Base-by-base conservation (phyloP, 495 filamentous ascomycete genomes). In the Annulohypoxylon bovei region DNA sequence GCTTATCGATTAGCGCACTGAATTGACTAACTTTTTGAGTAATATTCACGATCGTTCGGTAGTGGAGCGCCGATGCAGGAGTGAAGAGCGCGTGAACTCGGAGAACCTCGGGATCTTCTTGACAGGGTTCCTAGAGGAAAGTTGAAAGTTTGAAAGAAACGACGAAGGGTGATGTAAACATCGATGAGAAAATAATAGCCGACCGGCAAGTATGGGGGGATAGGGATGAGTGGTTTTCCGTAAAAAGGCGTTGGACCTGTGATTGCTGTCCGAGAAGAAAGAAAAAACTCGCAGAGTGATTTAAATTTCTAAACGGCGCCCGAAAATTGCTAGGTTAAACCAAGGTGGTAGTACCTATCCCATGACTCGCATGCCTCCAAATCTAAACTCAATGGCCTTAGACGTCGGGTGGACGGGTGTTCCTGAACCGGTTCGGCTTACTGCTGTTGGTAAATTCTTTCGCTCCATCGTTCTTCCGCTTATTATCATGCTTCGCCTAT, bases 231-330 rank as follows among this genome's bases (percentile, higher is more conserved):
- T 12, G 55, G n/a, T 54, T 57, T 37, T 27, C 11, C 46, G 20
- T 3, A 59, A 40, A 57, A 30, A 33, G 4, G 42, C 28, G 35
- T 42, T 12, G 23, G 23, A 11, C 20, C 12, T 22, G 47, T 35
- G 60, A 64, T 18, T 18, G 54, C 28, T 23, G 37, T 60, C 16
- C 37, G 40, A 14, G n/a, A 18, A 30, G 16, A 22, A 28, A 56
- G 27, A 59, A 70, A 56, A 64, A 27, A 37, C 53, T 68, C 53
- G 59, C 55, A 68, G 70, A 72, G 70, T 68, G 59, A 72, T 72
- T 72, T 65, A 68, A 72, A 54, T 68, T 68, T 65, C 22, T 62
- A 27, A 62, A 61, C 40, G 55, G 60, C 70, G 47, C 54, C 47
- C 42, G 39, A 68, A 61, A 39, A 49, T 67, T 54, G 46, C 42